phyloP scores from a whole-genome alignment of 345 rosid genomes.

The Stellera chamaejasme region DNA sequence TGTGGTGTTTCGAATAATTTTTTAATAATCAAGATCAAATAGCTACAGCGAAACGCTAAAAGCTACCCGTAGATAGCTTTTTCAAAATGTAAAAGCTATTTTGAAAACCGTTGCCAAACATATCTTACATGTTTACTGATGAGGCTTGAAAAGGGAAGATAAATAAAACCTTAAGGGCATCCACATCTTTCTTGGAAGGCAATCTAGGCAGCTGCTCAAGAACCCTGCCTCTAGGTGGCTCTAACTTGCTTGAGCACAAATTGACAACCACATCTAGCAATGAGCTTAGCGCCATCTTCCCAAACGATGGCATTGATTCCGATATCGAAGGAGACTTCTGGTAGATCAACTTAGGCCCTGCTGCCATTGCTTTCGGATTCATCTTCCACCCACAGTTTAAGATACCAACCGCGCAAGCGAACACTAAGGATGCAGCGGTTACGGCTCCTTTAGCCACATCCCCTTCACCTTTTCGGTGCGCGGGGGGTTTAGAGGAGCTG shows the following conservation, averaged over 20 bases:
- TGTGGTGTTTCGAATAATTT: no score
- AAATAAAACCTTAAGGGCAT: conserved; percentile 33
- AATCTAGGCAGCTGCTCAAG: conserved; percentile 23
- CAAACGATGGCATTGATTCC: neutral
- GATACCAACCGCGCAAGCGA: conserved; percentile 45
- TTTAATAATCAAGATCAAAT: no score
- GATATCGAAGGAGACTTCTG: conserved; percentile 27
- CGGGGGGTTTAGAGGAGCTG: conserved; percentile 13
- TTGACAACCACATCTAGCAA: conserved; percentile 39
- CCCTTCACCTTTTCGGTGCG: conserved; percentile 12
- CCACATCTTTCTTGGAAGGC: conserved; percentile 35
- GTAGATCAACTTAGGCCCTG: conserved; percentile 26
- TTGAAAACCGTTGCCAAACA: no score
- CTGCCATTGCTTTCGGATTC: conserved; percentile 37
- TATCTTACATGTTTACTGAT: no score
- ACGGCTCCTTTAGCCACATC: conserved; percentile 10
- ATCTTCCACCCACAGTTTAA: conserved; percentile 21
- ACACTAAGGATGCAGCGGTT: conserved; percentile 31
- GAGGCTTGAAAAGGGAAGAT: neutral
- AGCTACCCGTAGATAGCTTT: no score
- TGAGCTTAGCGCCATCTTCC: conserved; percentile 40
- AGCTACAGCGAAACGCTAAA: no score
- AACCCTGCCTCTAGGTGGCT: conserved; percentile 6
- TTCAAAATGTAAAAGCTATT: no score
- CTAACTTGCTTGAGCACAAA: conserved; percentile 31